Evolutionary conservation across 2,329 filamentous ascomycete species (phyloP).

Genomic region (Chrysoporthe puriensis): DNA sequence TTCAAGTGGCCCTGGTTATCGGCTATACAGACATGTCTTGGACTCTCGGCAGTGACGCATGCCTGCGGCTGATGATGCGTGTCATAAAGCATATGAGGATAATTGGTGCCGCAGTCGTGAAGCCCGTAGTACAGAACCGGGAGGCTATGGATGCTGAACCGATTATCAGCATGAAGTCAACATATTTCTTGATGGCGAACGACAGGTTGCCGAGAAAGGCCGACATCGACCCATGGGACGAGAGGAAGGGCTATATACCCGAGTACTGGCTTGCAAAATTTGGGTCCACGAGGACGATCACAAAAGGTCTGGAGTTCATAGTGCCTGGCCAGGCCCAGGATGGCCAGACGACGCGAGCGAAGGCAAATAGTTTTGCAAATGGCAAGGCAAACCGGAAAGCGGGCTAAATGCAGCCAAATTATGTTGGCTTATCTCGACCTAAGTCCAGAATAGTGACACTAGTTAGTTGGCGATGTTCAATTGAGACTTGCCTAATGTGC

Average conservation of each 20-base stretch:
- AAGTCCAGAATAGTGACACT: too few species aligned
- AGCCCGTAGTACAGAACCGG: slow-evolving; percentile 22
- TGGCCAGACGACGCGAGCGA: neutral
- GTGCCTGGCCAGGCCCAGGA: neutral
- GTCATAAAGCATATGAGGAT: slow-evolving; percentile 53
- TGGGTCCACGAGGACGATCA: slow-evolving; percentile 15
- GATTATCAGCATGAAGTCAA: slow-evolving; percentile 27
- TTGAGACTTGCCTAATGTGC: too few species aligned
- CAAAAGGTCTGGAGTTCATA: slow-evolving; percentile 22
- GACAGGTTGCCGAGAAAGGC: slow-evolving; percentile 24
- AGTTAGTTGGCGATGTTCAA: too few species aligned
- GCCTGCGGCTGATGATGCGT: slow-evolving; percentile 51
- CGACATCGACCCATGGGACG: slow-evolving; percentile 22
- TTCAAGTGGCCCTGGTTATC: slow-evolving; percentile 53
- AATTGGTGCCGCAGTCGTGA: slow-evolving; percentile 30
- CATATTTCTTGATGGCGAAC: slow-evolving; percentile 23
- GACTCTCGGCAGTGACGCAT: slow-evolving; percentile 67
- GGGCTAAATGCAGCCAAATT: neutral
- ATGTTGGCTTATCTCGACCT: neutral
- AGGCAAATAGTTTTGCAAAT: neutral
- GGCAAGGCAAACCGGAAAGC: neutral
- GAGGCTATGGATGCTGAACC: slow-evolving; percentile 15
- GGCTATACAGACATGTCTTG: slow-evolving; percentile 70
- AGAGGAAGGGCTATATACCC: slow-evolving; percentile 21
- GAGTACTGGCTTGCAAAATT: slow-evolving; percentile 16